Evolutionary conservation across 2,329 filamentous ascomycete species (phyloP).

Genomic region (Fusarium staphyleae): DNA sequence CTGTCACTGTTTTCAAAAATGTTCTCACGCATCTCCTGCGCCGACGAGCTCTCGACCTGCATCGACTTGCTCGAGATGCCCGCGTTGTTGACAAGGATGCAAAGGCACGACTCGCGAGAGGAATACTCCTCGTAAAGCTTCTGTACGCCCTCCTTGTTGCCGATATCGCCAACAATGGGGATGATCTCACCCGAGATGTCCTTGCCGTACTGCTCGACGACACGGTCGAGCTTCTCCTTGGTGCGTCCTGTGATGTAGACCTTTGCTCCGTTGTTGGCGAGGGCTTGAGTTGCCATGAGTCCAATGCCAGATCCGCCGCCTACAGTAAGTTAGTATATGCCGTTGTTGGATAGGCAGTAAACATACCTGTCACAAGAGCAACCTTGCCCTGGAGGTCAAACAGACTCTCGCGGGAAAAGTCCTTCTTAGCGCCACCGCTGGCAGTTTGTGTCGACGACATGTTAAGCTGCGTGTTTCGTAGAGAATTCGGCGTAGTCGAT

Average conservation of each 20-base stretch:
- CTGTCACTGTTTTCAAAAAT: slow-evolving; percentile 69
- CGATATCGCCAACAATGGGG: slow-evolving; percentile 67
- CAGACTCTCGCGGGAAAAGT: slow-evolving; percentile 48
- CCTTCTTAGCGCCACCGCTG: slow-evolving; percentile 34
- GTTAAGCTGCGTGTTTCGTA: background rate
- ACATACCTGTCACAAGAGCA: slow-evolving; percentile 54
- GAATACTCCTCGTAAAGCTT: slow-evolving; percentile 64
- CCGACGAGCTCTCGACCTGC: slow-evolving; percentile 60
- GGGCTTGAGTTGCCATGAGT: slow-evolving; percentile 72
- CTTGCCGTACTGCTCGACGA: slow-evolving; percentile 64
- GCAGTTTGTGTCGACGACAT: slow-evolving; percentile 33
- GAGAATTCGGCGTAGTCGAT: background rate
- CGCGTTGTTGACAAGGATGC: slow-evolving; percentile 73
- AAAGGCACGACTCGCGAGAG: slow-evolving; percentile 62
- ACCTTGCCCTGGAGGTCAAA: slow-evolving; percentile 54
- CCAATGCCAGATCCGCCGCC: slow-evolving; percentile 69
- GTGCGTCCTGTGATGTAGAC: slow-evolving; percentile 75
- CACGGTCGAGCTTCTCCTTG: slow-evolving; percentile 66
- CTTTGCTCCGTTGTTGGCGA: slow-evolving; percentile 70
- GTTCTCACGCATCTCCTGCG: slow-evolving; percentile 62
- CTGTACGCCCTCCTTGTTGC: slow-evolving; percentile 65
- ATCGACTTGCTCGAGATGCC: slow-evolving; percentile 65
- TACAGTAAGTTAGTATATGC: slow-evolving; percentile 16
- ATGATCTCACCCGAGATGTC: slow-evolving; percentile 63
- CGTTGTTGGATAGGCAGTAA: background rate